These are phyloP conservation scores for Hevea brasiliensis DNA, from an alignment of 345 rosid species.

Conservation along the genomic window DNA sequence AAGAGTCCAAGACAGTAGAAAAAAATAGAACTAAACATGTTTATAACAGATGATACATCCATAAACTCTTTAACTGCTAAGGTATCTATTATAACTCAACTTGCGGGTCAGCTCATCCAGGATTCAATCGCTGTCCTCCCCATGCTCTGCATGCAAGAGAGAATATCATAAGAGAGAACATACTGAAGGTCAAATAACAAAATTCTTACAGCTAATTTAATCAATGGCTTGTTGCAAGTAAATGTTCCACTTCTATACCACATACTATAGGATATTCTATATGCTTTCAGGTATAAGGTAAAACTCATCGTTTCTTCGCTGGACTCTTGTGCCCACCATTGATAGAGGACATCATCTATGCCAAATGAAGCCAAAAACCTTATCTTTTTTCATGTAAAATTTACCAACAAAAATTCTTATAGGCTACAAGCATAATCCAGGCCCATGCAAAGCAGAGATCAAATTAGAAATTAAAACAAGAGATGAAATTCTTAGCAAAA, in stretches of 20 bases:
- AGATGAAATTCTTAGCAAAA: too few relatives aligned
- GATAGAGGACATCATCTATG: too few relatives aligned
- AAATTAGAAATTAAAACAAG: too few relatives aligned
- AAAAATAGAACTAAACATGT: not conserved
- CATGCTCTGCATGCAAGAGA: constrained; percentile 32
- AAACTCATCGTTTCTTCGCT: too few relatives aligned
- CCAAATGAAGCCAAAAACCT: too few relatives aligned
- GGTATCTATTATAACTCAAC: constrained; percentile 5
- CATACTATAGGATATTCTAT: too few relatives aligned
- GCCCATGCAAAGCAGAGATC: too few relatives aligned
- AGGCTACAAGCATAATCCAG: too few relatives aligned
- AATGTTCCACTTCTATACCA: not conserved
- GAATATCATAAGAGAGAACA: constrained; percentile 3
- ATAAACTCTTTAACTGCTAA: constrained; percentile 8
- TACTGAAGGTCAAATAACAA: not conserved
- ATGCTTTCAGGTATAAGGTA: too few relatives aligned
- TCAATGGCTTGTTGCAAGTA: not conserved
- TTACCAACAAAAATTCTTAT: too few relatives aligned
- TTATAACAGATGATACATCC: constrained; percentile 12
- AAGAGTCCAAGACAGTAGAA: not conserved
- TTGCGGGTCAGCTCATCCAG: constrained; percentile 15
- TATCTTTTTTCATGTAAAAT: too few relatives aligned
- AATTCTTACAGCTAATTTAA: not conserved
- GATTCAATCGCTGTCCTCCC: constrained; percentile 38
- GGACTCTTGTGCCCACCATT: too few relatives aligned